Conservation (phyloP, 805 yeast genomes). For the Hanseniaspora taiwanica region DNA sequence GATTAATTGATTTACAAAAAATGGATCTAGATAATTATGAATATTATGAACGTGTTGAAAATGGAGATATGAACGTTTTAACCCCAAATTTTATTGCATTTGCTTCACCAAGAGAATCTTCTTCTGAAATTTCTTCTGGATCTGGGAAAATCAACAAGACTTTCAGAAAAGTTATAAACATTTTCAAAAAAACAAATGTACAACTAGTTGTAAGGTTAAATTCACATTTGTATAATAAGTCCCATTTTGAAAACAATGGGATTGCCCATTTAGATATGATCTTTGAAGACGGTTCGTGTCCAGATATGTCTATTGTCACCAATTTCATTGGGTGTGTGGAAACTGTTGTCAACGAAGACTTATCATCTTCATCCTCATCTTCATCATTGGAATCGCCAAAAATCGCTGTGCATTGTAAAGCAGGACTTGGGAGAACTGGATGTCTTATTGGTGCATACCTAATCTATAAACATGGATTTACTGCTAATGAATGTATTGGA, state of each 20-base stretch:
- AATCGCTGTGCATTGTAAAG: conserved; percentile 98
- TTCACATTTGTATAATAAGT: conserved; percentile 78
- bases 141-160: conserved; percentile 48
- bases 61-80: conserved; percentile 87
- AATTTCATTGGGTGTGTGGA: conserved; percentile 93
- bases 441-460: conserved; percentile 95
- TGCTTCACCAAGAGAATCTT: conserved; percentile 83
- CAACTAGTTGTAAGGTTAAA: conserved; percentile 84
- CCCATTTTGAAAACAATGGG: conserved; percentile 68
- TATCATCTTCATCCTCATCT: too few relatives aligned
- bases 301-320: conserved; percentile 84
- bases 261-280: conserved; percentile 91
- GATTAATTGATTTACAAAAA: conserved; percentile 70
- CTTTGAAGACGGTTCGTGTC: conserved; percentile 97
- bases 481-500: conserved; percentile 93
- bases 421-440: conserved; percentile 96
- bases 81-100: conserved; percentile 94
- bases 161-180: conserved; percentile 68
- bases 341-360: conserved; percentile 47
- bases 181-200: conserved; percentile 60
- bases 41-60: conserved; percentile 87
- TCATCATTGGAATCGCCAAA: too few relatives aligned
- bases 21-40: conserved; percentile 92
- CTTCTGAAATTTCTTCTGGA: conserved; percentile 10
- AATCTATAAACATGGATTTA: conserved; percentile 91